Evolutionary conservation across 768 basidiomycete genomes (phyloP), one percentile per base, ranked within the genome.

Genomic region (Phylloporus arenicola): DNA sequence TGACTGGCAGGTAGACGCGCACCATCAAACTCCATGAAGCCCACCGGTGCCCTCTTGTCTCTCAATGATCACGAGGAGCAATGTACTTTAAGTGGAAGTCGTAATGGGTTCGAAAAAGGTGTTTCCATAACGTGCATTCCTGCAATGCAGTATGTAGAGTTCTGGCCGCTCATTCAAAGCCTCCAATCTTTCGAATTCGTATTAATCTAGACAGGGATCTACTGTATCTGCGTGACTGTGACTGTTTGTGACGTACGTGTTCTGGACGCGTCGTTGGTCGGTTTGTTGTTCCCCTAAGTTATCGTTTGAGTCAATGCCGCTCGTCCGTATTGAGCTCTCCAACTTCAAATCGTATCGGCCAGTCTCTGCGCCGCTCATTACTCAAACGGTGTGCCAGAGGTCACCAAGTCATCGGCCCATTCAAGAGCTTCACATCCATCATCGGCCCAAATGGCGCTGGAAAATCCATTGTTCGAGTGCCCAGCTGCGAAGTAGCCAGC

Each of bases 391-490:
- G 34, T 43, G 44, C 5, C 60, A 86, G 86, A 52, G 84, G 86
- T 34, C 85, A 88, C 64, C 88, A 92, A 67, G 79, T 81, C 25
- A 91, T 94, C 43, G 93, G 92, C 1, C 92, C 92, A 1, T 93
- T 94, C 73, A 83, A 80, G 72, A 83, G 85, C 62, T 99, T 99
- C 70, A 94, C 95, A 0, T 95, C 92, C 11, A 79, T 97, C 48
- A 97, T 99, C 59, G 96, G 96, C 19, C 95, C 96, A 31, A 98
- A 99, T 85, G 95, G 96, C 50, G 92, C 95, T 1, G 96, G 96
- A 52, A 98, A 99, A 66, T 95, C 92, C 9, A 99, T 99, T 65
- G 96, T 98, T 9, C 83, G 74, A 93, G 90, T 53, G 88, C 85
- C 2, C 92, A 96, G 56, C 77, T 99, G 30, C 80, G 95, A 41